Evolutionary conservation across 176 grass and related monocot genomes (phyloP), one percentile per base, ranked within the genome.

Genomic region (Puya raimondii): DNA sequence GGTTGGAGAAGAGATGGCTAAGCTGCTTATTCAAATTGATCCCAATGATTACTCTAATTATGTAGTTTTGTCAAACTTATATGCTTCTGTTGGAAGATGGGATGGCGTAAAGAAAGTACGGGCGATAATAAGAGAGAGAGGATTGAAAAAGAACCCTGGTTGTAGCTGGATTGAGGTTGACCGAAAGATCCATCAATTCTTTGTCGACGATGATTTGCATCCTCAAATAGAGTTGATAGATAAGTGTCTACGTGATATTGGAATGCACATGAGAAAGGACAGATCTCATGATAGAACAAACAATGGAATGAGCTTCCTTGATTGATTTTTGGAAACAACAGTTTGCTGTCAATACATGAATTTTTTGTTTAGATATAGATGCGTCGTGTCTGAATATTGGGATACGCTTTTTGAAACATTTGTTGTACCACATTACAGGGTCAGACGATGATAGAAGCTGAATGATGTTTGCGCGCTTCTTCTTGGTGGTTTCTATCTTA

Each of bases 101-200:
- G 66, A 77, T 59, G 53, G 69, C 18, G 66, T 69, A 9, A 27
- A 66, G 12, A 68, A 69, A 20, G 42, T 77, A 3, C 51, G 75
- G 22, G 16, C 66, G 16, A 77, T 22, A 21, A 47, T 77, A 50
- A 61, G 53, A 27, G 20, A 77, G 29, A 61, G 75, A 61, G 33
- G 75, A 25, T 17, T 77, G 10, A 77, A 77, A 66, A 77, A 77
- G 65, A 77, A 77, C 12, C 75, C 75, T 23, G 75, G 75, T 58
- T 77, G 75, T 12, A 77, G 75, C 75, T 77, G 75, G 75, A 69
- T 77, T 77, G 75, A 77, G 51, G 7, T 50, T n/a, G 65, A 61
- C 18, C 68, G 61, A 9, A 69, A 29, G 48, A 77, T 77, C 47
- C 53, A 77, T 14, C 75, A 77, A 47, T 77, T 77, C 75, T 77